Base-by-base conservation (phyloP, 805 yeast species). In the Yueomyces sp. region DNA sequence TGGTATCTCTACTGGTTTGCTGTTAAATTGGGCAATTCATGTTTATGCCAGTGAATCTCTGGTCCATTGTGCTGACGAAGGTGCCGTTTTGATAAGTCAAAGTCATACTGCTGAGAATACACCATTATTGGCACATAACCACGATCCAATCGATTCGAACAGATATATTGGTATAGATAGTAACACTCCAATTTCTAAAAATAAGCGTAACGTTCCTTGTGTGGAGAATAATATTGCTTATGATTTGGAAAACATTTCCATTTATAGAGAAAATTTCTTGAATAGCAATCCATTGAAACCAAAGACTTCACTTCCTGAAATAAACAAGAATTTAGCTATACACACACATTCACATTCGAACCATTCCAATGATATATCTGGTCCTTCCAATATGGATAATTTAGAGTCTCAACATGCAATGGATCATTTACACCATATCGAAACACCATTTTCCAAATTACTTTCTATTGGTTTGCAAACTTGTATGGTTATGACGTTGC, bases 381-480 rank as follows among this genome's bases (percentile, higher is more conserved):
- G 7, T 8, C 4, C 27, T 42, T 8, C 19, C 31, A 43, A 26
- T 12, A n/a, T 27, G 39, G 43, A 31, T 9, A 5, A 11, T 34
- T 6, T 11, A 12, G 37, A 37, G 12, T 4, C 28, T 3, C 29
- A 26, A n/a, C n/a, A 3, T 9, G 27, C 45, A n/a, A 69, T 64
- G 30, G 40, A 40, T 52, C 94, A 85, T 52, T 94, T 83, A 55
- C 95, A 86, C 59, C 85, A 82, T 54, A 70, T 84, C 26, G 78
- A 76, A 45, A 77, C 95, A 0, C 88, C 92, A 1, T 65, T 81
- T 19, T 80, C 94, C 0, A 72, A 85, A 45, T 64, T 90, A n/a
- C 63, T 90, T 8, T 76, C 94, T 4, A 86, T 90, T 45, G 96
- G 96, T 3, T 60, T 92, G 27, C 96, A 92, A 60, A 90, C 97